These are phyloP conservation scores for Exophiala sideris DNA, from an alignment of 2,329 filamentous ascomycete species.

Conservation along the genomic window DNA sequence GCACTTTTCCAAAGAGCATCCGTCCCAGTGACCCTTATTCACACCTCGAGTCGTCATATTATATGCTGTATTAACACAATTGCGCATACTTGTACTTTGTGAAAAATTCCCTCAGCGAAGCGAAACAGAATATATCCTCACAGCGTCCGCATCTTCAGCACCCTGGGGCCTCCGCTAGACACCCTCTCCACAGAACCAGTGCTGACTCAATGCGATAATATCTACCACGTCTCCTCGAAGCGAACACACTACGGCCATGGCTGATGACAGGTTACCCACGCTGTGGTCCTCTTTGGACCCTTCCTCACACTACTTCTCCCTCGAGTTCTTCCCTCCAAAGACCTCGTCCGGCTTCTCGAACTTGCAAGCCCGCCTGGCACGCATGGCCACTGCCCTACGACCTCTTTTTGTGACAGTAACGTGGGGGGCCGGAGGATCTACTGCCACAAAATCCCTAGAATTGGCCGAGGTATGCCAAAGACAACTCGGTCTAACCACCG, in stretches of 20 bases:
- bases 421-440: slow-evolving; percentile 95
- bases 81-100: no score
- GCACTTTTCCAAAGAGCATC: no score
- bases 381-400: slow-evolving; percentile 87
- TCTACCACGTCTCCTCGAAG: not conserved
- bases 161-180: no score
- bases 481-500: slow-evolving; percentile 87
- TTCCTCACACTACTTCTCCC: slow-evolving; percentile 82
- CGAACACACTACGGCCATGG: slow-evolving; percentile 11
- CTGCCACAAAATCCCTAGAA: slow-evolving; percentile 84
- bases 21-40: no score
- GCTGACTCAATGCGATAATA: slow-evolving; percentile 1
- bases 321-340: slow-evolving; percentile 99
- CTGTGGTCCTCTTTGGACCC: slow-evolving; percentile 60
- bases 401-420: slow-evolving; percentile 96
- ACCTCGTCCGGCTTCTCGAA: slow-evolving; percentile 94
- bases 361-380: slow-evolving; percentile 84
- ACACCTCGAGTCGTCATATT: no score
- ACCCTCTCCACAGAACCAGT: no score
- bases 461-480: slow-evolving; percentile 93
- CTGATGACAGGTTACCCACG: slow-evolving; percentile 26
- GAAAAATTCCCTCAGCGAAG: no score
- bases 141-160: no score
- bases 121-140: no score
- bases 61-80: no score